These are phyloP conservation scores for Trichoderma atroviride DNA, from an alignment of 2,329 filamentous ascomycete genomes.

Conservation along the genomic window DNA sequence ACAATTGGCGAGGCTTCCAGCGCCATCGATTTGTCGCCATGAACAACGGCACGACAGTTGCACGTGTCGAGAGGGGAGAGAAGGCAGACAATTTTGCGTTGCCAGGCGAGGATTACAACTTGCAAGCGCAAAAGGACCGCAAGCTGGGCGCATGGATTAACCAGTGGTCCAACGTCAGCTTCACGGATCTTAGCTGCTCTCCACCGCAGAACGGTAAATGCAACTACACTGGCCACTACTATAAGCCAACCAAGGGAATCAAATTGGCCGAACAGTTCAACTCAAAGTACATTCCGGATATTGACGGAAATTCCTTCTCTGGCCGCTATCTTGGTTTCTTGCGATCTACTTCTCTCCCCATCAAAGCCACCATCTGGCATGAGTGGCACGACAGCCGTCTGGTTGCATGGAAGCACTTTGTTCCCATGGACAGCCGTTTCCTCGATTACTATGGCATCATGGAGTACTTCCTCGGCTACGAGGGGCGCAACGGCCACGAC, in stretches of 20 bases:
- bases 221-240: slow-evolving; percentile 54
- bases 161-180: slow-evolving; percentile 53
- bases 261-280: slow-evolving; percentile 57
- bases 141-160: slow-evolving; percentile 54
- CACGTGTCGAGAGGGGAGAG: slow-evolving; percentile 50
- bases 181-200: slow-evolving; percentile 58
- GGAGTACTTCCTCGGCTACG: slow-evolving; percentile 72
- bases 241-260: slow-evolving; percentile 43
- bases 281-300: slow-evolving; percentile 72
- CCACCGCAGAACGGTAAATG: slow-evolving; percentile 45
- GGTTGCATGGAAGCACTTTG: slow-evolving; percentile 77
- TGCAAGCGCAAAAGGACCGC: slow-evolving; percentile 50
- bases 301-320: slow-evolving; percentile 75
- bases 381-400: slow-evolving; percentile 81
- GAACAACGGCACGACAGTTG: slow-evolving; percentile 66
- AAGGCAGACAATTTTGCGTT: slow-evolving; percentile 57
- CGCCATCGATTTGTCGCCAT: slow-evolving; percentile 75
- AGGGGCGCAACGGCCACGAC: slow-evolving; percentile 53
- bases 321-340: slow-evolving; percentile 72
- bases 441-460: slow-evolving; percentile 72
- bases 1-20: slow-evolving; percentile 73
- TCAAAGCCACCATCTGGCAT: slow-evolving; percentile 77
- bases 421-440: slow-evolving; percentile 76
- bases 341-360: slow-evolving; percentile 67
- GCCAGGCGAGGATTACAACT: slow-evolving; percentile 50